Base-by-base conservation (phyloP, 2,329 filamentous ascomycete genomes). In the Venturia aucupariae region DNA sequence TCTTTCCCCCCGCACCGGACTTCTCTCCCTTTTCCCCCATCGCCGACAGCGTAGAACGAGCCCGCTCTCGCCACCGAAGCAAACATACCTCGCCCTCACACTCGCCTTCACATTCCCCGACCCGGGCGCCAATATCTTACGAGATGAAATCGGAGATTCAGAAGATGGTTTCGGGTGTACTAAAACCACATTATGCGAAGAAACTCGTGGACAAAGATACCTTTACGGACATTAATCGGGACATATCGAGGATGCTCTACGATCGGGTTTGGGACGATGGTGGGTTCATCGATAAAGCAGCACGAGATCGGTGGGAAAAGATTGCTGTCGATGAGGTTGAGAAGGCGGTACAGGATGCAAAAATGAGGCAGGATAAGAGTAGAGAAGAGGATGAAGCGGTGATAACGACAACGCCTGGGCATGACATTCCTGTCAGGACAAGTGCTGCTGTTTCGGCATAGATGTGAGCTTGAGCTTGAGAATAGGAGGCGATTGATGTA, bases 171-270 rank as follows among this genome's bases (percentile, higher is more conserved):
- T 90, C 90, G 68, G 80, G 83, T 51, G 90, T 90, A 6, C 80
- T 99, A 54, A 90, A 90, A 69, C 91, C 92, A 39, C 84, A 91
- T 68, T 97, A 93, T 80, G 84, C 87, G 67, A 88, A 88, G 51
- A 87, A 89, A 69, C 84, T 88, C 67, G 83, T 97, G 67, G 91
- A 87, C 22, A 90, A 92, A 69, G 90, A 96, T 66, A 89, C 97
- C 75, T 99, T 96, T 74, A 93, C 90, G 2, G 86, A 86, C 65
- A 96, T 97, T 76, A 97, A 97, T 73, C 87, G 92, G 67, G 88
- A 89, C 66, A 87, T 97, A 41, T 97, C 91, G 51, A 88, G 91
- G 65, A 90, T 88, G 77, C 80, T 99, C 65, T 99, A 99, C 76
- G 91, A 86, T 39, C 78, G 79, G 59, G 81, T 85, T 32, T 81